These are phyloP conservation scores for Oidium heveae DNA, from an alignment of 2,329 filamentous ascomycete species.

Conservation along the genomic window DNA sequence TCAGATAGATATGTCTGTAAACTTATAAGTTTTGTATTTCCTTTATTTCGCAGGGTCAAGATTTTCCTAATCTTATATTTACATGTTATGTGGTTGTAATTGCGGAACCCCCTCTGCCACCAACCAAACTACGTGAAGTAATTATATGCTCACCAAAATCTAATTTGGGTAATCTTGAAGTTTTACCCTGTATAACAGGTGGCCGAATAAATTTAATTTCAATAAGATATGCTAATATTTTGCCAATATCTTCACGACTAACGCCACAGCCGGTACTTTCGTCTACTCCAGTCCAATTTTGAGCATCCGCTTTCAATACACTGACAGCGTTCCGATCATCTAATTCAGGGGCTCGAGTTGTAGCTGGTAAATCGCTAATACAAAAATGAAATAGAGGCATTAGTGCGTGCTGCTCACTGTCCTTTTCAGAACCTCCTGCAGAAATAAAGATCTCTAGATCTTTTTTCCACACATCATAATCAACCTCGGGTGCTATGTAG, in stretches of 20 bases:
- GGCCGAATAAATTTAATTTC: constrained; percentile 10
- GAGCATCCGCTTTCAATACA: constrained; percentile 35
- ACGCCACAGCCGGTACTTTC: constrained; percentile 9
- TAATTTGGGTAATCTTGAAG: background rate
- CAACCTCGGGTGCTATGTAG: constrained; percentile 39
- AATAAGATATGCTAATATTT: constrained; percentile 11
- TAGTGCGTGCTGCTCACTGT: constrained; percentile 40
- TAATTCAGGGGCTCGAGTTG: constrained; percentile 45
- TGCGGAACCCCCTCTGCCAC: background rate
- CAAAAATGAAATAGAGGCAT: constrained; percentile 51
- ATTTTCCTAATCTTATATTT: too few relatives aligned
- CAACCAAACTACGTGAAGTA: background rate
- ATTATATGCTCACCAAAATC: background rate
- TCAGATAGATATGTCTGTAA: too few relatives aligned
- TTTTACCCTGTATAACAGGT: too few relatives aligned
- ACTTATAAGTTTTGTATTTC: too few relatives aligned
- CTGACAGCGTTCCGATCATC: constrained; percentile 39
- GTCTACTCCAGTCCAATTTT: constrained; percentile 10
- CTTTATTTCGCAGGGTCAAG: too few relatives aligned
- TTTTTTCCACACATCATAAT: constrained; percentile 43
- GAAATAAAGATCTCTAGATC: constrained; percentile 32
- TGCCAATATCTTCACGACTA: constrained; percentile 11
- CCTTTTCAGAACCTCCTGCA: constrained; percentile 17
- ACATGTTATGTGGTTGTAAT: too few relatives aligned
- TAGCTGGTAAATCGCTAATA: constrained; percentile 37